phyloP scores from a whole-genome alignment of 108 stramenopile genomes.

The Discostella stelligeroides region DNA sequence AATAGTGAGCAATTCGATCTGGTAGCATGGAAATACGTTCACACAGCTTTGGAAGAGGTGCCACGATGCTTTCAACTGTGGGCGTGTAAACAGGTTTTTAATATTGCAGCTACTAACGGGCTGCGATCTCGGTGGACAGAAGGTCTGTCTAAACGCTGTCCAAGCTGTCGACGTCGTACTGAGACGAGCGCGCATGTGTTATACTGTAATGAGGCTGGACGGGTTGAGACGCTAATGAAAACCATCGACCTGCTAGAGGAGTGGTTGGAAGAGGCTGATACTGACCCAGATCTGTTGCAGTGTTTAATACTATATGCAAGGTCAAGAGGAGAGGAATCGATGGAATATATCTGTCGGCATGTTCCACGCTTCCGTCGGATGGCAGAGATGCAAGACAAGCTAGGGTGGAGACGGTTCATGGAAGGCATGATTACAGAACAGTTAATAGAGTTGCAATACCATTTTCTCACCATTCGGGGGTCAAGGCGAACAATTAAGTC shows the following conservation, averaged over 20 bases:
- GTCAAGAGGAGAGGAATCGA: neutral
- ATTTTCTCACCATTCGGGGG: no score
- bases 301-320: neutral
- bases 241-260: neutral
- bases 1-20: neutral
- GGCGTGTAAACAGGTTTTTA: no score
- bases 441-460: neutral
- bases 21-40: slow-evolving; percentile 9
- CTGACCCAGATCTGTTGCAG: neutral
- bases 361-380: neutral
- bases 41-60: neutral
- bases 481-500: no score
- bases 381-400: slow-evolving; percentile 9
- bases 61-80: slow-evolving; percentile 9
- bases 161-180: neutral
- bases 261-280: neutral
- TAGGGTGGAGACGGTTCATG: slow-evolving; percentile 30
- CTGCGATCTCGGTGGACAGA: neutral
- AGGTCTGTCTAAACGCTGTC: neutral
- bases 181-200: slow-evolving; percentile 17
- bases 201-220: neutral
- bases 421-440: slow-evolving; percentile 13
- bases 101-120: slow-evolving; percentile 14
- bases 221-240: neutral
- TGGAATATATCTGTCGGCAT: neutral